phyloP scores from a whole-genome alignment of 306 rosid genomes.

The Arachis hypogaea region DNA sequence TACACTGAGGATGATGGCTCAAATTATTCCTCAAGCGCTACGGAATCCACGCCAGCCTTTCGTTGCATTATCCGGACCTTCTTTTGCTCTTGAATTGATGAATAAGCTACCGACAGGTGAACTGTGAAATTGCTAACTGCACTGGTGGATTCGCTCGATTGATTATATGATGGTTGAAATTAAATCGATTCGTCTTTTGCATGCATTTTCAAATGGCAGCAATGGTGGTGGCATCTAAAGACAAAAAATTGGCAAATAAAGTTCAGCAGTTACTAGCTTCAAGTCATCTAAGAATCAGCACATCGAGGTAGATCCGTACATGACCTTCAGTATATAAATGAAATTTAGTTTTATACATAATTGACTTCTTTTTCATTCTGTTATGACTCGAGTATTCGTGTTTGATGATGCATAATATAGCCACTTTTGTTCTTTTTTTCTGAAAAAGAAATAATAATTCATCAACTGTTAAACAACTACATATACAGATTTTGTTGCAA shows the following conservation, averaged over 20 bases:
- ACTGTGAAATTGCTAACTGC: conserved; percentile 22
- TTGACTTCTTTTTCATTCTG: conserved; percentile 20
- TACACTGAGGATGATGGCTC: conserved; percentile 91
- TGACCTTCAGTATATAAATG: conserved; percentile 34
- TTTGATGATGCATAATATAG: neutral
- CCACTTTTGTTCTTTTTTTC: neutral
- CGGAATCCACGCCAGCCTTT: conserved; percentile 91
- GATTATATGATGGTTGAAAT: conserved; percentile 7
- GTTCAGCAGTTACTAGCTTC: conserved; percentile 87
- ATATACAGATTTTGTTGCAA: conserved; percentile 32
- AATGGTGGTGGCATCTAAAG: conserved; percentile 92
- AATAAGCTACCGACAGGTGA: conserved; percentile 91
- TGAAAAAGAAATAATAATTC: neutral
- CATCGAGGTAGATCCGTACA: conserved; percentile 67
- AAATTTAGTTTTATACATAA: conserved; percentile 29
- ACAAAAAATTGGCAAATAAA: conserved; percentile 78
- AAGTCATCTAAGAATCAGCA: conserved; percentile 84
- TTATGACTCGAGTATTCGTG: neutral
- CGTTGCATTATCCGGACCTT: conserved; percentile 92
- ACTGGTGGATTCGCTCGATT: neutral
- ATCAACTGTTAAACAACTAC: conserved; percentile 18
- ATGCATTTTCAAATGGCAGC: conserved; percentile 57
- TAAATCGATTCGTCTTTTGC: conserved; percentile 3
- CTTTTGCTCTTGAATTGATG: conserved; percentile 87
- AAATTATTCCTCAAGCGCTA: conserved; percentile 82